Percentiles rank a stretch among this genome's conserved stretches.
phyloP scores from a whole-genome alignment of 805 yeast genomes.

The Zygosaccharomyces rouxii region DNA sequence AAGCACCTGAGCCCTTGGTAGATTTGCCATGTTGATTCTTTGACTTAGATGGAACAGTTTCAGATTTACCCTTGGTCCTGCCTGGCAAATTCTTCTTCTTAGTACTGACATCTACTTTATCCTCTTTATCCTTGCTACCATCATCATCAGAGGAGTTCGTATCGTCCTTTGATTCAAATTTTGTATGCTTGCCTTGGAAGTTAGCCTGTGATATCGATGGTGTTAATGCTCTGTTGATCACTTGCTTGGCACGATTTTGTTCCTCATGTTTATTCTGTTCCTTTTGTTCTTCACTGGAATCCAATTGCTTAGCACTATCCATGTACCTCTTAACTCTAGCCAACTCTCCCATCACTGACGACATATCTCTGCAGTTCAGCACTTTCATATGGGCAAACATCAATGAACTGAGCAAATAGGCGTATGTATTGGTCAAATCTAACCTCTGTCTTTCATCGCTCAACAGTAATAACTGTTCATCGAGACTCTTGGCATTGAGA shows the following conservation, averaged over 20 bases:
- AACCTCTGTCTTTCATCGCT: conserved; percentile 23
- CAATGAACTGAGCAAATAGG: conserved; percentile 30
- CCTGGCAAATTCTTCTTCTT: neutral
- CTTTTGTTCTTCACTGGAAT: conserved; percentile 22
- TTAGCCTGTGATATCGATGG: conserved; percentile 53
- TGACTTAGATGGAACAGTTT: neutral
- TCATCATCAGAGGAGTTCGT: neutral
- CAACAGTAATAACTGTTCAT: conserved; percentile 27
- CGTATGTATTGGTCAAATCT: conserved; percentile 25
- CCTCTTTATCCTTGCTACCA: conserved; percentile 1
- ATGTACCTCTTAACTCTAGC: conserved; percentile 64
- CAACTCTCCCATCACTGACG: conserved; percentile 61
- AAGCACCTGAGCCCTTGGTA: neutral
- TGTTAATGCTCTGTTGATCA: conserved; percentile 45
- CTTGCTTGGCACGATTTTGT: conserved; percentile 41
- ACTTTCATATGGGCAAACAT: conserved; percentile 31
- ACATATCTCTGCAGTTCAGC: conserved; percentile 22
- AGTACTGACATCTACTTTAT: conserved; percentile 6
- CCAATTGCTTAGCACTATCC: conserved; percentile 43
- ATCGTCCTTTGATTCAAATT: conserved; percentile 34
- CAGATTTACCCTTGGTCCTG: conserved; percentile 2
- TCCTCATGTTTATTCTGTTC: conserved; percentile 34
- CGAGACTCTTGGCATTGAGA: conserved; percentile 24
- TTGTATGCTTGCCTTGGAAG: conserved; percentile 53
- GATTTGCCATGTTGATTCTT: neutral